Percentiles rank a stretch among this genome's conserved stretches.
Evolutionary conservation across 768 basidiomycete species (phyloP).

Genomic region (Auricularia cornea): DNA sequence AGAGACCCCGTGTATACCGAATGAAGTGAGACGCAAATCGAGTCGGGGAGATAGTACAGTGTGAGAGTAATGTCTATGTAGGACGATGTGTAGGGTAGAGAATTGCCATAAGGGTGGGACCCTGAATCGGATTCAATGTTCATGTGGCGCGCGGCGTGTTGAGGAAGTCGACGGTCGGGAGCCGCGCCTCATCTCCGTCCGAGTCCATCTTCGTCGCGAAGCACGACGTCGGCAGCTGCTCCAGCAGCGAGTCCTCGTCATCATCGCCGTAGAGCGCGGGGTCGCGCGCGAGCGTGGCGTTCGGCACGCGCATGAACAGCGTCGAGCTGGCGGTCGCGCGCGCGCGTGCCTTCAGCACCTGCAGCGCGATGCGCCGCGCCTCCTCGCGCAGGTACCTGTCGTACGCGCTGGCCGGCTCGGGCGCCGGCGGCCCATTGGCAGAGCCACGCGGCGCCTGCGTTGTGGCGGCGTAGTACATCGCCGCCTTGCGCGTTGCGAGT

Average conservation of each 20-base stretch:
- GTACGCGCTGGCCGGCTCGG: not conserved
- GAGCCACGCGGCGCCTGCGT: not conserved
- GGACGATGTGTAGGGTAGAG: not conserved
- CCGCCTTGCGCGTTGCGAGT: too few species aligned
- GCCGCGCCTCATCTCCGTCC: not conserved
- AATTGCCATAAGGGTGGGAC: not conserved
- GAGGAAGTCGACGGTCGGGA: not conserved
- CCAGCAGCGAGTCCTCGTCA: not conserved
- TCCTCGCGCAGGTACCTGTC: conserved; percentile 7
- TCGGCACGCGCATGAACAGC: not conserved
- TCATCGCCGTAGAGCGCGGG: not conserved
- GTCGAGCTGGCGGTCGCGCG: not conserved
- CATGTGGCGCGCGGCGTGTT: not conserved
- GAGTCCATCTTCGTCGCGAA: not conserved
- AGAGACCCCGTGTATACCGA: too few species aligned
- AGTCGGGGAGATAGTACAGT: too few species aligned
- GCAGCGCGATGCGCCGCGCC: conserved; percentile 21
- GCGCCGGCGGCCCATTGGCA: too few species aligned
- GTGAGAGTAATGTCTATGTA: too few species aligned
- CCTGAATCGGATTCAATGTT: too few species aligned
- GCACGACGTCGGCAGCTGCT: not conserved
- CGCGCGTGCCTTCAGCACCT: conserved; percentile 16
- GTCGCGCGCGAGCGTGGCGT: not conserved
- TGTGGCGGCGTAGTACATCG: too few species aligned
- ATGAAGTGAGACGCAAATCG: too few species aligned